Evolutionary conservation across 23 red algal species (phyloP).

Genomic region (Gracilaria gracilis): DNA sequence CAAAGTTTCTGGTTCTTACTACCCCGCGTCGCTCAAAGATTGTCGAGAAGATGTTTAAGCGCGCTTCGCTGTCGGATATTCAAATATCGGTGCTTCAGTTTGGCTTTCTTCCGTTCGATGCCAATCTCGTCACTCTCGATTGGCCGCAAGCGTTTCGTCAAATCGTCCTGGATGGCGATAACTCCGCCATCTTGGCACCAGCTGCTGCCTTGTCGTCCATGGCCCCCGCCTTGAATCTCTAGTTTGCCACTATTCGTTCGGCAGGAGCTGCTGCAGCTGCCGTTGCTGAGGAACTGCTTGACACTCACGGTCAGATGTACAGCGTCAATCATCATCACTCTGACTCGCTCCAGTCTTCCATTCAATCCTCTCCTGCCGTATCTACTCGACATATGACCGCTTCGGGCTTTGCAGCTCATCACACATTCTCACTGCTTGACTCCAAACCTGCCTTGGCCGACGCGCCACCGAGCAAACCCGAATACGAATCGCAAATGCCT

Average conservation of each 20-base stretch:
- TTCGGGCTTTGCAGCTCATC: slow-evolving; percentile 16
- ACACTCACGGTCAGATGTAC: slow-evolving; percentile 49
- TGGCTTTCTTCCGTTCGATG: too few relatives aligned
- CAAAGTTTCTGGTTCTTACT: slow-evolving; percentile 58
- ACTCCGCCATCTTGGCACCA: too few relatives aligned
- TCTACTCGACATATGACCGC: not conserved
- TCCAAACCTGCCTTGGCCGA: not conserved
- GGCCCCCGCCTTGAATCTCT: too few relatives aligned
- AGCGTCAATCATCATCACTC: not conserved
- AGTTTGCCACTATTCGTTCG: too few relatives aligned
- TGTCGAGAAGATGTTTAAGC: slow-evolving; percentile 46
- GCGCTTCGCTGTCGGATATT: not conserved
- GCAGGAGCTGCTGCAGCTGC: too few relatives aligned
- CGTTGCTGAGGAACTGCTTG: too few relatives aligned
- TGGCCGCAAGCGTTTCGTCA: too few relatives aligned
- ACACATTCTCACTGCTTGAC: not conserved
- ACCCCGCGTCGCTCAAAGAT: slow-evolving; percentile 61
- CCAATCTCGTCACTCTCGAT: too few relatives aligned
- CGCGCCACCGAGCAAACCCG: not conserved
- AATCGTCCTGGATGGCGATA: too few relatives aligned
- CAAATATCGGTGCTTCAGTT: too few relatives aligned
- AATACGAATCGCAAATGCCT: slow-evolving; percentile 2
- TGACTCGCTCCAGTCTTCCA: slow-evolving; percentile 1
- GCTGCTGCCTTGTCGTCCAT: too few relatives aligned
- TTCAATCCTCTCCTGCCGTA: slow-evolving; percentile 29